These are phyloP conservation scores for Zychaea mexicana DNA, from an alignment of 371 early-diverging fungal species.

Conservation along the genomic window DNA sequence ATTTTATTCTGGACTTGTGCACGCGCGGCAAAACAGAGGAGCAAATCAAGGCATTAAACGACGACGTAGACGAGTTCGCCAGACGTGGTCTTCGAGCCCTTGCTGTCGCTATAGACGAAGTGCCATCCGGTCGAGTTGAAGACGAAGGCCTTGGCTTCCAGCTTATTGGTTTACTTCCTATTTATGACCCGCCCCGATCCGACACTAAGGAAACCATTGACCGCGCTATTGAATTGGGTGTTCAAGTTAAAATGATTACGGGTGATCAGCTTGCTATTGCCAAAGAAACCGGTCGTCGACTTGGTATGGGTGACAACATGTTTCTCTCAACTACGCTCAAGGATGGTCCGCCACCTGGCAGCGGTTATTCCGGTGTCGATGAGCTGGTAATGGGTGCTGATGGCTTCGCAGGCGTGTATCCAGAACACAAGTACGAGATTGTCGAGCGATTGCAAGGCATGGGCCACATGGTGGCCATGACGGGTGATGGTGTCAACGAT, in stretches of 20 bases:
- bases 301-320: constrained; percentile 76
- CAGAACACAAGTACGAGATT: constrained; percentile 94
- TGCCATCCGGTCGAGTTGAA: constrained; percentile 46
- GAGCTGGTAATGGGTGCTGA: constrained; percentile 78
- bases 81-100: constrained; percentile 86
- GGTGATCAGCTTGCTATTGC: constrained; percentile 95
- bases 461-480: constrained; percentile 86
- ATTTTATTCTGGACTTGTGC: constrained; percentile 71
- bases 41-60: constrained; percentile 55
- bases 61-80: constrained; percentile 77
- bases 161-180: constrained; percentile 69
- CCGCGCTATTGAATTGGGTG: constrained; percentile 83
- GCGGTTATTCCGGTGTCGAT: constrained; percentile 76
- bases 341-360: constrained; percentile 67
- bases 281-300: constrained; percentile 79
- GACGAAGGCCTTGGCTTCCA: constrained; percentile 55
- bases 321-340: constrained; percentile 77
- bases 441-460: constrained; percentile 86
- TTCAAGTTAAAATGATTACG: constrained; percentile 95
- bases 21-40: constrained; percentile 68
- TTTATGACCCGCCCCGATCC: constrained; percentile 90
- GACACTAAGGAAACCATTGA: constrained; percentile 85
- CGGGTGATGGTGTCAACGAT: constrained; percentile 98
- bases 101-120: constrained; percentile 73
- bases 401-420: constrained; percentile 91